These are phyloP conservation scores for Wallacemonas rigidus DNA, from an alignment of 208 protist species.

Conservation along the genomic window DNA sequence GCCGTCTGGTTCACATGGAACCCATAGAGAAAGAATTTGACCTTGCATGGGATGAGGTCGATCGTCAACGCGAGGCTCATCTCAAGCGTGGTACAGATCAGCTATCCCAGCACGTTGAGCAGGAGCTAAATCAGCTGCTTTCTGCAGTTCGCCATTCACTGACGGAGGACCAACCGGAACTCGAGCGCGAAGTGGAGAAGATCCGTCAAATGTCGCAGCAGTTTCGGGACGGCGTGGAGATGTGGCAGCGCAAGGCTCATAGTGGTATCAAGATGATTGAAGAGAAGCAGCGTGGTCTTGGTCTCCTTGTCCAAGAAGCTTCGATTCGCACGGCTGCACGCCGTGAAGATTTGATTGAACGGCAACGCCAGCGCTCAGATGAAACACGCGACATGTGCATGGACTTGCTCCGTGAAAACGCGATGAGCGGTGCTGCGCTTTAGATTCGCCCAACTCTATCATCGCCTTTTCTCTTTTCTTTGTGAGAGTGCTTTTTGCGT, in stretches of 20 bases:
- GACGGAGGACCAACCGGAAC: slow-evolving; percentile 49
- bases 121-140: slow-evolving; percentile 49
- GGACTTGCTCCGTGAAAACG: slow-evolving; percentile 30
- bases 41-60: slow-evolving; percentile 53
- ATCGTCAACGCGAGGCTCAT: slow-evolving; percentile 37
- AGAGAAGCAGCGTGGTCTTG: slow-evolving; percentile 74
- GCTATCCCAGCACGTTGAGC: slow-evolving; percentile 48
- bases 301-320: slow-evolving; percentile 60
- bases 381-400: slow-evolving; percentile 39
- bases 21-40: slow-evolving; percentile 32
- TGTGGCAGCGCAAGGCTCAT: slow-evolving; percentile 80
- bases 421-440: not conserved
- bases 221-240: slow-evolving; percentile 70
- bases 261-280: slow-evolving; percentile 69
- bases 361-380: slow-evolving; percentile 48
- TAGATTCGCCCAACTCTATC: not conserved
- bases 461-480: too few relatives aligned
- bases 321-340: slow-evolving; percentile 44
- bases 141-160: slow-evolving; percentile 37
- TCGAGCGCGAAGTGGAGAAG: slow-evolving; percentile 65
- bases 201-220: slow-evolving; percentile 66
- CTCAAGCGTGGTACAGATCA: slow-evolving; percentile 24
- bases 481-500: too few relatives aligned
- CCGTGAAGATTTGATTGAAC: slow-evolving; percentile 48
- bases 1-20: not conserved